phyloP scores from a whole-genome alignment of 2,329 filamentous ascomycete genomes.

The Coleophoma eucalyptorum region DNA sequence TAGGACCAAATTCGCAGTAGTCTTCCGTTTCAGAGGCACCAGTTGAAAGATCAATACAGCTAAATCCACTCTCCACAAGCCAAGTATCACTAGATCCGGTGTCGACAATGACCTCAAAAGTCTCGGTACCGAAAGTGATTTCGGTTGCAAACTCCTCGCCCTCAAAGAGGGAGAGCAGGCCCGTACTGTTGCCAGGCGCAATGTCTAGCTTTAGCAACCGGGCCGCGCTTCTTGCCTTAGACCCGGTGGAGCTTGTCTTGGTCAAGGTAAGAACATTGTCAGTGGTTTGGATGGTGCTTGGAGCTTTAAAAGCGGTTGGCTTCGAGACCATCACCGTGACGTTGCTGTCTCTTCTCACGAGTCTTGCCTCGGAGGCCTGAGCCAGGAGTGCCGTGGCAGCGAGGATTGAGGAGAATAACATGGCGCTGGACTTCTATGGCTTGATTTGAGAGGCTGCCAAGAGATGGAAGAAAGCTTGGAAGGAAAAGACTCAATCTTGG shows the following conservation, averaged over 20 bases:
- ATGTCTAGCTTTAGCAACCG: not conserved
- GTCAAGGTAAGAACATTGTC: not conserved
- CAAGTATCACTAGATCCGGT: constrained; percentile 45
- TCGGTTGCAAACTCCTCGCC: constrained; percentile 3
- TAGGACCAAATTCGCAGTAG: constrained; percentile 9
- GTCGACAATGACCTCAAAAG: constrained; percentile 36
- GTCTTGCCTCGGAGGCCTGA: not conserved
- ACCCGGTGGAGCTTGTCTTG: not conserved
- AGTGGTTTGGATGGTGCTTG: not conserved
- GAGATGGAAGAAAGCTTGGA: not conserved
- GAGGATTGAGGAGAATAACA: not conserved
- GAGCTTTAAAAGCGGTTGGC: not conserved
- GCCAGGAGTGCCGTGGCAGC: not conserved
- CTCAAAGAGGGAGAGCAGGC: not conserved
- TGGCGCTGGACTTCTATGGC: not conserved
- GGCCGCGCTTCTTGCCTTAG: not conserved
- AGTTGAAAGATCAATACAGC: constrained; percentile 28
- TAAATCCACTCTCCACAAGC: constrained; percentile 30
- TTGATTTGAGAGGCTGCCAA: too few species aligned
- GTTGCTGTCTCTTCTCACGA: not conserved
- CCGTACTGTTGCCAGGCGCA: not conserved
- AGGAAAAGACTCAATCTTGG: not conserved
- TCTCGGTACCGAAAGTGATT: constrained; percentile 26
- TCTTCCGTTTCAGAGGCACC: constrained; percentile 1
- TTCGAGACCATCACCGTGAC: not conserved